A percentile compares a stretch with the other conserved stretches of the same genome.
Evolutionary conservation across 441 rosid species (phyloP).

Genomic region (Mallotus repandus): DNA sequence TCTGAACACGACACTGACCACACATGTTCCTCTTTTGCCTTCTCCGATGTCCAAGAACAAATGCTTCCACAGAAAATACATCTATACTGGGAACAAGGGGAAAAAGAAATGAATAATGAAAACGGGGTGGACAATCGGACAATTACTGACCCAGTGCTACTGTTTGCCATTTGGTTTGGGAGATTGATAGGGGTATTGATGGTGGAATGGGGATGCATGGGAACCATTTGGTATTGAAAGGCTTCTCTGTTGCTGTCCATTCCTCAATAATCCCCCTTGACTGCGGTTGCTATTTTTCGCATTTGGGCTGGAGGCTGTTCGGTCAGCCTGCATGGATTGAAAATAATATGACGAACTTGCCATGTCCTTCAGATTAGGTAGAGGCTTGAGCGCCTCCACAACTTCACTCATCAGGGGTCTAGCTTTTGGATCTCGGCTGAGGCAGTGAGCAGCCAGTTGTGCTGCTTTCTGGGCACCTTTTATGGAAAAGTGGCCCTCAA

Average conservation of each 20-base stretch:
- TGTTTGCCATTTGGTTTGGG: constrained; percentile 56
- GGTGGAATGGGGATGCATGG: constrained; percentile 68
- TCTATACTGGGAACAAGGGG: constrained; percentile 28
- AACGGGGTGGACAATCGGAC: constrained; percentile 17
- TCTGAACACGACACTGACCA: constrained; percentile 34
- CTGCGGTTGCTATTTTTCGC: constrained; percentile 44
- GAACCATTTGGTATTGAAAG: constrained; percentile 75
- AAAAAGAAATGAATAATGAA: constrained; percentile 22
- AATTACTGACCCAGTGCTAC: constrained; percentile 30
- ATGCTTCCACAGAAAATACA: constrained; percentile 37
- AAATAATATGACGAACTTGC: constrained; percentile 86
- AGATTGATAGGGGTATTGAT: constrained; percentile 56
- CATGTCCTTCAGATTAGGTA: constrained; percentile 85
- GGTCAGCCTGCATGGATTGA: constrained; percentile 71
- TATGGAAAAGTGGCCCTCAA: constrained; percentile 84
- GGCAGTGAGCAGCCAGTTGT: constrained; percentile 84
- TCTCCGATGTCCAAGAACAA: constrained; percentile 40
- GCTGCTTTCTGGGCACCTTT: constrained; percentile 86
- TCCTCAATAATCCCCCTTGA: constrained; percentile 54
- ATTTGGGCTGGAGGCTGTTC: constrained; percentile 57
- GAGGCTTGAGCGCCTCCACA: constrained; percentile 72
- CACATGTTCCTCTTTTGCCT: constrained; percentile 34
- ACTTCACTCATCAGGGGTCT: constrained; percentile 91
- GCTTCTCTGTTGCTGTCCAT: constrained; percentile 63
- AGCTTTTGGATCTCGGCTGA: constrained; percentile 83